phyloP scores from a whole-genome alignment of 2,329 filamentous ascomycete species.

The Monilinia laxa region DNA sequence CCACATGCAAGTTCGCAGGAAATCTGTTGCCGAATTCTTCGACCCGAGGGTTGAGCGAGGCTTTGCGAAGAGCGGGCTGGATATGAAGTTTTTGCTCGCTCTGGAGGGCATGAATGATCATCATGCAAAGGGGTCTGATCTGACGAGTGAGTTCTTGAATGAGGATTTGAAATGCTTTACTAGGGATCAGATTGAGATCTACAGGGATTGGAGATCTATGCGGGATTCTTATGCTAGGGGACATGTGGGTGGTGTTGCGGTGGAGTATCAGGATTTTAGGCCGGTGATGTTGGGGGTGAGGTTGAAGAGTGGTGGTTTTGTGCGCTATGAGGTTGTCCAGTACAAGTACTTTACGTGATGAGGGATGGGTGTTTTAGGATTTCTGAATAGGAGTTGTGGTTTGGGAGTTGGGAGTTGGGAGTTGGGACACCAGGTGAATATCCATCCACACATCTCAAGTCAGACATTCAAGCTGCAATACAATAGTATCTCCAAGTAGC shows the following conservation, averaged over 20 bases:
- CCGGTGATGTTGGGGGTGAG: background rate
- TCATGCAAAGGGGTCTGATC: background rate
- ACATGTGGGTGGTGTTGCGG: background rate
- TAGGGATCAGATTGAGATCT: slow-evolving; percentile 1
- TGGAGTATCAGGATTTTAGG: background rate
- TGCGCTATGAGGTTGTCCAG: slow-evolving; percentile 8
- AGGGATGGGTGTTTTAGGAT: too few relatives aligned
- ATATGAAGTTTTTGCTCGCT: background rate
- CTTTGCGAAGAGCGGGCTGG: background rate
- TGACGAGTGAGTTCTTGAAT: background rate
- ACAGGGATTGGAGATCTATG: slow-evolving; percentile 2
- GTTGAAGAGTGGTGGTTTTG: slow-evolving; percentile 8
- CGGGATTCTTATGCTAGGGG: background rate
- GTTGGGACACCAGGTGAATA: too few relatives aligned
- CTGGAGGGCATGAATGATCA: background rate
- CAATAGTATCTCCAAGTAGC: background rate
- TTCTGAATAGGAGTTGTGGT: background rate
- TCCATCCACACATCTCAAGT: too few relatives aligned
- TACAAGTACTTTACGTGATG: background rate
- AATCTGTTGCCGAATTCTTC: background rate
- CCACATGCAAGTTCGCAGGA: background rate
- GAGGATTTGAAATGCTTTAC: slow-evolving; percentile 2
- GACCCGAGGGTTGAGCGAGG: background rate
- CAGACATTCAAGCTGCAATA: background rate
- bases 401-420: background rate